Percentiles rank a stretch among this genome's conserved stretches.
Evolutionary conservation across 2,329 filamentous ascomycete genomes (phyloP).

Genomic region (Trichophyton mentagrophytes): DNA sequence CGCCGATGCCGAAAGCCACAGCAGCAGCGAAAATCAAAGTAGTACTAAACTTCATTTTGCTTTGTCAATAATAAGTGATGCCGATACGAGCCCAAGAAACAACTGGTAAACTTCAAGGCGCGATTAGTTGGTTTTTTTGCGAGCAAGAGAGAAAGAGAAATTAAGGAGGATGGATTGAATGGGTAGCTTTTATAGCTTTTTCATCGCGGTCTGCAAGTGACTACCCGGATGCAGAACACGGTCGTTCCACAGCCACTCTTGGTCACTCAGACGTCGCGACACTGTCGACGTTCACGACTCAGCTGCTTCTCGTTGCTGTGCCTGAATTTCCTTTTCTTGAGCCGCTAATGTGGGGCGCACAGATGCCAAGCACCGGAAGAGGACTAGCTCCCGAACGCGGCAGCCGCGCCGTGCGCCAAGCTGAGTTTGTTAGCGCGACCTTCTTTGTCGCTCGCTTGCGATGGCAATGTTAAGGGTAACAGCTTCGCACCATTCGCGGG

Average conservation of each 20-base stretch:
- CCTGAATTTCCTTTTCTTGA: not conserved
- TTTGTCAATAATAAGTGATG: not conserved
- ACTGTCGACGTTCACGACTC: too few relatives aligned
- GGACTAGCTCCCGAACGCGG: not conserved
- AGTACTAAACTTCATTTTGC: not conserved
- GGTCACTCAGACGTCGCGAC: too few relatives aligned
- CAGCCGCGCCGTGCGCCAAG: not conserved
- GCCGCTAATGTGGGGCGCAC: not conserved
- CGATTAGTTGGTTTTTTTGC: not conserved
- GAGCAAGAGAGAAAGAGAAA: not conserved
- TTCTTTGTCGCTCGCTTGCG: not conserved
- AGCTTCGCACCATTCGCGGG: not conserved
- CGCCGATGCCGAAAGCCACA: not conserved
- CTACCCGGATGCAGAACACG: too few relatives aligned
- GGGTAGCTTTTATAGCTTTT: too few relatives aligned
- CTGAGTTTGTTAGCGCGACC: not conserved
- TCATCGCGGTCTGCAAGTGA: too few relatives aligned
- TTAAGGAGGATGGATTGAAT: not conserved
- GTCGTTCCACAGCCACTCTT: too few relatives aligned
- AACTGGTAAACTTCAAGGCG: not conserved
- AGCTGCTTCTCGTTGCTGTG: not conserved
- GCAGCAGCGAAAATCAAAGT: not conserved
- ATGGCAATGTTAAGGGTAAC: not conserved
- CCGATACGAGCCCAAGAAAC: not conserved
- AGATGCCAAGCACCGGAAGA: not conserved